Percentiles rank a stretch among this genome's conserved stretches.
These are phyloP conservation scores for Aspergillus sp. DNA, from an alignment of 2,329 filamentous ascomycete species.

Conservation along the genomic window DNA sequence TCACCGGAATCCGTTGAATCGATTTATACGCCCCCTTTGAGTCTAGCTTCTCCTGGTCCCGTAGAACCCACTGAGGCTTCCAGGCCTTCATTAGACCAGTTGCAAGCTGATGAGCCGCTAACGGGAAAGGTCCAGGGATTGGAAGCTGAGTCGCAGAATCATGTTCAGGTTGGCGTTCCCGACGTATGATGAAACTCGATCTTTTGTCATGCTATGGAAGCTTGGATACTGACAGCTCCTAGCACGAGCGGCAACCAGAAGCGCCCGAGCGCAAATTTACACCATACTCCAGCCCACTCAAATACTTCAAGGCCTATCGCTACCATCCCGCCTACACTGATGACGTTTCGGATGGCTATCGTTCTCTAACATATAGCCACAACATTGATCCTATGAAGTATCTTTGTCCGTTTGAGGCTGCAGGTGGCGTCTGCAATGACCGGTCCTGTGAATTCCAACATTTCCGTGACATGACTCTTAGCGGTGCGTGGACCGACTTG, in stretches of 20 bases:
- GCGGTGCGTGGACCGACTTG: slow-evolving; percentile 61
- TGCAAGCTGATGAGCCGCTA: slow-evolving; percentile 25
- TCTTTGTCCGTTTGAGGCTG: slow-evolving; percentile 72
- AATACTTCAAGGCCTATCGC: slow-evolving; percentile 79
- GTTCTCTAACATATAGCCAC: slow-evolving; percentile 90
- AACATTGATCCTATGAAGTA: slow-evolving; percentile 71
- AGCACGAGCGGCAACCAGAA: slow-evolving; percentile 20
- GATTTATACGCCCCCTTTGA: slow-evolving; percentile 39
- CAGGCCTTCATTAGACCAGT: slow-evolving; percentile 15
- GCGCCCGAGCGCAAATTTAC: slow-evolving; percentile 36
- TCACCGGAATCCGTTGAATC: slow-evolving; percentile 14
- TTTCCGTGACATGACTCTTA: slow-evolving; percentile 66
- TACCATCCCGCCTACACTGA: slow-evolving; percentile 75
- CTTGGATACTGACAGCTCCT: slow-evolving; percentile 21
- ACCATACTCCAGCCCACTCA: slow-evolving; percentile 79
- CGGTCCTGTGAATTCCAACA: slow-evolving; percentile 72
- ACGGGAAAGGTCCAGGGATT: slow-evolving; percentile 25
- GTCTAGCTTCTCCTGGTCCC: slow-evolving; percentile 31
- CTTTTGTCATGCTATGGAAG: slow-evolving; percentile 6
- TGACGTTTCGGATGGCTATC: slow-evolving; percentile 68
- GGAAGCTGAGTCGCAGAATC: slow-evolving; percentile 13
- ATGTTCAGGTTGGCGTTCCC: slow-evolving; percentile 23
- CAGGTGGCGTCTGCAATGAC: slow-evolving; percentile 69
- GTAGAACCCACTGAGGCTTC: slow-evolving; percentile 19
- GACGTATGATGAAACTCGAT: slow-evolving; percentile 26